Conservation (phyloP, 2,329 filamentous ascomycete genomes). For the Domatiomyces catenatus region DNA sequence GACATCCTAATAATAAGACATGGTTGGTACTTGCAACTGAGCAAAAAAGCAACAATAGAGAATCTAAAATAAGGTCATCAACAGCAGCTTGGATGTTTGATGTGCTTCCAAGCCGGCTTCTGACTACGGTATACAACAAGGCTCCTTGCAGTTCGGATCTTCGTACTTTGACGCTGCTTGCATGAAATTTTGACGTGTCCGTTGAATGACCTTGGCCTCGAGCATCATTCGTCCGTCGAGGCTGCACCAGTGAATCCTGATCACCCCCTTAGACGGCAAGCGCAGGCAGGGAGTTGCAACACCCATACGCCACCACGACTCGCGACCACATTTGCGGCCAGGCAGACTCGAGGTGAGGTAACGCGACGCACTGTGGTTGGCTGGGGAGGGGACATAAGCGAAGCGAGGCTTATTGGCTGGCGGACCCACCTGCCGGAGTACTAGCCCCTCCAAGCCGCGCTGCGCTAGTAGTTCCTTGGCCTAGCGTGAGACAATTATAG, state of each 20-base stretch:
- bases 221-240: neutral
- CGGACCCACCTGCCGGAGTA: neutral
- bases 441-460: neutral
- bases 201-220: neutral
- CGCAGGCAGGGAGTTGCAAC: neutral
- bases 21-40: neutral
- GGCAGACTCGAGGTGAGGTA: neutral
- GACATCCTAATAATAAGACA: neutral
- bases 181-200: neutral
- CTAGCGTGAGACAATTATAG: neutral
- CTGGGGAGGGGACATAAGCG: neutral
- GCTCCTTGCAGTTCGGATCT: neutral
- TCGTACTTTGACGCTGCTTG: neutral
- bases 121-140: neutral
- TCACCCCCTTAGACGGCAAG: neutral
- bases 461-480: neutral
- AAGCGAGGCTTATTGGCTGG: neutral
- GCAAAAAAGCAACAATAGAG: neutral
- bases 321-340: neutral
- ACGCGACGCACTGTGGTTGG: neutral
- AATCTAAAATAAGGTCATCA: neutral
- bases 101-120: no score
- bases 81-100: no score
- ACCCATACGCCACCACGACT: neutral
- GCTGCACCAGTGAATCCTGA: neutral